These are phyloP conservation scores for Chaetoceros muelleri DNA, from an alignment of 108 stramenopile species.

Conservation along the genomic window DNA sequence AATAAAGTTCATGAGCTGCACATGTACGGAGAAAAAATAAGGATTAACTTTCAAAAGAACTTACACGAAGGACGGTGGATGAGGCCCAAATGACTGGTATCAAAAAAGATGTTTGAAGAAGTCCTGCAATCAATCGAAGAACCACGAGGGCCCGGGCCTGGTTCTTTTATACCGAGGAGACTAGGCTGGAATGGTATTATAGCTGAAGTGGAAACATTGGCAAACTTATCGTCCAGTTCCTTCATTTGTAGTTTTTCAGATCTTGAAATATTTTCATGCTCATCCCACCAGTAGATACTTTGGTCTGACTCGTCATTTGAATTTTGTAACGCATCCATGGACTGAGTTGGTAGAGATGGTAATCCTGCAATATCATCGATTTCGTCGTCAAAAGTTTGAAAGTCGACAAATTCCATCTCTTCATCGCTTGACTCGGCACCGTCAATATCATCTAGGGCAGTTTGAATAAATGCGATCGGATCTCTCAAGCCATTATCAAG, in stretches of 20 bases:
- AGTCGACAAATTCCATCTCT: slow-evolving; percentile 26
- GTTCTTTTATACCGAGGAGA: slow-evolving; percentile 36
- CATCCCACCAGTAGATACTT: not conserved
- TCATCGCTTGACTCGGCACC: slow-evolving; percentile 19
- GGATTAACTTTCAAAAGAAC: not conserved
- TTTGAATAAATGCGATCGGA: not conserved
- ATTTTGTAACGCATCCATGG: not conserved
- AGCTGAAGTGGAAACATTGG: slow-evolving; percentile 56
- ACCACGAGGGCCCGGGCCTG: slow-evolving; percentile 64
- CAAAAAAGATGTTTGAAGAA: slow-evolving; percentile 58
- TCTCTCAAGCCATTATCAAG: slow-evolving; percentile 15
- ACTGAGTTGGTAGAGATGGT: not conserved
- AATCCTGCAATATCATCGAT: slow-evolving; percentile 21
- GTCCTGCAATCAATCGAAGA: slow-evolving; percentile 50
- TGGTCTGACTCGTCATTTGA: not conserved
- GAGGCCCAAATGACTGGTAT: slow-evolving; percentile 73
- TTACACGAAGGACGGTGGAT: slow-evolving; percentile 52
- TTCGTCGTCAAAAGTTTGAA: slow-evolving; percentile 13
- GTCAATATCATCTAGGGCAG: slow-evolving; percentile 33
- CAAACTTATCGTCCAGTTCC: slow-evolving; percentile 46
- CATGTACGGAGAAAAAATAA: not conserved
- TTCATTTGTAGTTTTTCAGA: too few relatives aligned
- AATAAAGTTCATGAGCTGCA: not conserved
- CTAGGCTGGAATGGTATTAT: slow-evolving; percentile 76
- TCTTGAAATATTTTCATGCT: not conserved